Percentiles rank a stretch among this genome's conserved stretches.
These are phyloP conservation scores for Immersiella caudata DNA, from an alignment of 495 filamentous ascomycete genomes.

Conservation along the genomic window DNA sequence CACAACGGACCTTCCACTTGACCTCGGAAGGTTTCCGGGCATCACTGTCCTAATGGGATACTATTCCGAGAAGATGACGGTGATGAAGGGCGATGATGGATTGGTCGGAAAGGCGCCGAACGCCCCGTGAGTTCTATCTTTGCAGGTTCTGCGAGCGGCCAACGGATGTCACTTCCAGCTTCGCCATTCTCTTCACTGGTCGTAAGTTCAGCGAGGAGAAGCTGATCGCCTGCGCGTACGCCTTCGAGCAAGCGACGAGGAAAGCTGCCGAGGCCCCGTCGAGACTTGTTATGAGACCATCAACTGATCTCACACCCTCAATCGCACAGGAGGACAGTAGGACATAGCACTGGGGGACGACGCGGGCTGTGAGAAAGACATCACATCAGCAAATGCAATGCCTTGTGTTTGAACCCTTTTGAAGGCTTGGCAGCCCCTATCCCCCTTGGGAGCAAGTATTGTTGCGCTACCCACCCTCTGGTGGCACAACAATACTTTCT, in stretches of 20 bases:
- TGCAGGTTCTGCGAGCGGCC: neutral
- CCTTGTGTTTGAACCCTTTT: too few species aligned
- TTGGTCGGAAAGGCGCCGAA: neutral
- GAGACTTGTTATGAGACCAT: neutral
- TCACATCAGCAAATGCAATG: too few species aligned
- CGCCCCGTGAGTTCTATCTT: neutral
- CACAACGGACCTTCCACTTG: neutral
- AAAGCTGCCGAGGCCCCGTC: neutral
- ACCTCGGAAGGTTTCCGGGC: neutral
- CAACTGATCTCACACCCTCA: too few species aligned
- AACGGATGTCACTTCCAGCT: neutral
- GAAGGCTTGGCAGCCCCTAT: too few species aligned
- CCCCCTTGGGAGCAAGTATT: too few species aligned
- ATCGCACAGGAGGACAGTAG: too few species aligned
- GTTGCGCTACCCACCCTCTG: too few species aligned
- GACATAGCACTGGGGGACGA: too few species aligned
- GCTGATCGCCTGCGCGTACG: neutral
- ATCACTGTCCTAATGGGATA: neutral
- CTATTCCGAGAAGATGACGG: neutral
- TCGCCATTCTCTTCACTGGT: neutral
- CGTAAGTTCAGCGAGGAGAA: slow-evolving; percentile 9
- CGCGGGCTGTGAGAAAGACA: too few species aligned
- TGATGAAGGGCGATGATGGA: neutral
- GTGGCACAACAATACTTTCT: too few species aligned
- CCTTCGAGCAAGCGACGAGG: slow-evolving; percentile 2